A percentile compares a stretch with the other conserved stretches of the same genome.
Conservation (phyloP, 805 yeast species). For the Cyberlindnera mrakii region DNA sequence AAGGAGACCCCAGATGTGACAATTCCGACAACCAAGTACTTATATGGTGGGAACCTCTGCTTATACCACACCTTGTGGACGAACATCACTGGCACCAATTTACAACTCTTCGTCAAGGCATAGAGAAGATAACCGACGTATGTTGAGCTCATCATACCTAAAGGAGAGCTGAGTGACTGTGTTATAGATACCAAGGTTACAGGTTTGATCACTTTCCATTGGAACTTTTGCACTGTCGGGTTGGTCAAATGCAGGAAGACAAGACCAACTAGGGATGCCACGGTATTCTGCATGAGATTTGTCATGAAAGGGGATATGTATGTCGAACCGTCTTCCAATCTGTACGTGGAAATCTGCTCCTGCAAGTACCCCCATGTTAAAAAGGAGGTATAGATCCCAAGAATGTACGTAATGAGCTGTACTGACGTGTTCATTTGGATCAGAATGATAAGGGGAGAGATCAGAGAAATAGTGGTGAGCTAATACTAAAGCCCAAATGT, state of each 20-base stretch:
- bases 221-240: conserved; percentile 1
- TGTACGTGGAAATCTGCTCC: conserved; percentile 75
- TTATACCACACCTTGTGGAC: conserved; percentile 71
- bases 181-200: conserved; percentile 31
- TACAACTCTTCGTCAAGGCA: conserved; percentile 87
- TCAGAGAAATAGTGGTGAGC: too few species aligned
- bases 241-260: conserved; percentile 23
- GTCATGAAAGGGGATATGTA: conserved; percentile 79
- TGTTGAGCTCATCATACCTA: conserved; percentile 70
- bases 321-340: conserved; percentile 54
- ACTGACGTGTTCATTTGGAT: neutral
- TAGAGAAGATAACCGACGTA: conserved; percentile 85
- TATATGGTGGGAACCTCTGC: conserved; percentile 64
- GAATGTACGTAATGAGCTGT: conserved; percentile 25
- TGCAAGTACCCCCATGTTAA: conserved; percentile 90
- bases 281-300: conserved; percentile 64
- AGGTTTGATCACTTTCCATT: conserved; percentile 15
- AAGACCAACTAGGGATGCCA: conserved; percentile 67
- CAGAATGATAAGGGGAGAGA: too few species aligned
- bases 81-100: conserved; percentile 88
- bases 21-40: conserved; percentile 68
- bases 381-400: conserved; percentile 82
- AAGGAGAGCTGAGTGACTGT: conserved; percentile 76
- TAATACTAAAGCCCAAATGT: neutral
- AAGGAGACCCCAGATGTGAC: conserved; percentile 80